Conservation (phyloP, 805 yeast genomes). For the Wickerhamiella lipophila region DNA sequence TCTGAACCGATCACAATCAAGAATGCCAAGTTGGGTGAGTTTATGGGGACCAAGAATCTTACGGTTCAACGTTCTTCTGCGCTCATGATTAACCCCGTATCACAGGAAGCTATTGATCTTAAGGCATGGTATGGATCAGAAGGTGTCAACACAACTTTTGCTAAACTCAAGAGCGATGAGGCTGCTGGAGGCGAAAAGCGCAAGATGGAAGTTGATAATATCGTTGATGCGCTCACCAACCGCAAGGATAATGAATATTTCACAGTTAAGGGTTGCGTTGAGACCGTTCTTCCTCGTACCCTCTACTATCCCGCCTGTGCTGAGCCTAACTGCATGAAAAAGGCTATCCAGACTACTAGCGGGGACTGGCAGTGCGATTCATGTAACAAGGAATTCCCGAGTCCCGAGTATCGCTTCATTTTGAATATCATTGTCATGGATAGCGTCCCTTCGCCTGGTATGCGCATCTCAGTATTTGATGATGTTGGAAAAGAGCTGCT, state of each 20-base stretch:
- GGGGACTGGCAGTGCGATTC: conserved; percentile 89
- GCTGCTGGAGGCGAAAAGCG: conserved; percentile 32
- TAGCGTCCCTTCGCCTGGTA: conserved; percentile 38
- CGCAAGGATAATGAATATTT: conserved; percentile 75
- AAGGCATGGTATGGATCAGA: conserved; percentile 87
- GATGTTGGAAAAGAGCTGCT: conserved; percentile 63
- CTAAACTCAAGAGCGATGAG: conserved; percentile 41
- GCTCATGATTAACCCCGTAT: conserved; percentile 70
- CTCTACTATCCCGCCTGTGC: conserved; percentile 86
- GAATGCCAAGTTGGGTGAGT: conserved; percentile 81
- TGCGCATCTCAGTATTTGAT: conserved; percentile 82
- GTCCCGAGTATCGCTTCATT: conserved; percentile 70
- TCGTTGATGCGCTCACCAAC: conserved; percentile 45
- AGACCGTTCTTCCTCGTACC: conserved; percentile 57
- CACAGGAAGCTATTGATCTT: conserved; percentile 71
- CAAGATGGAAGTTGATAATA: conserved; percentile 45
- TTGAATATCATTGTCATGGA: conserved; percentile 69
- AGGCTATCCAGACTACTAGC: conserved; percentile 59
- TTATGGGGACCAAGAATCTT: conserved; percentile 62
- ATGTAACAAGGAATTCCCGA: conserved; percentile 56
- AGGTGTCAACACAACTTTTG: conserved; percentile 53
- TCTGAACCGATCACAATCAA: conserved; percentile 75
- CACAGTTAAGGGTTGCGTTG: conserved; percentile 58
- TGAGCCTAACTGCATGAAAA: conserved; percentile 65
- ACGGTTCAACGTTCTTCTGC: conserved; percentile 71